Base-by-base conservation (phyloP, 495 filamentous ascomycete genomes). In the Barbatosphaeria neglecta region DNA sequence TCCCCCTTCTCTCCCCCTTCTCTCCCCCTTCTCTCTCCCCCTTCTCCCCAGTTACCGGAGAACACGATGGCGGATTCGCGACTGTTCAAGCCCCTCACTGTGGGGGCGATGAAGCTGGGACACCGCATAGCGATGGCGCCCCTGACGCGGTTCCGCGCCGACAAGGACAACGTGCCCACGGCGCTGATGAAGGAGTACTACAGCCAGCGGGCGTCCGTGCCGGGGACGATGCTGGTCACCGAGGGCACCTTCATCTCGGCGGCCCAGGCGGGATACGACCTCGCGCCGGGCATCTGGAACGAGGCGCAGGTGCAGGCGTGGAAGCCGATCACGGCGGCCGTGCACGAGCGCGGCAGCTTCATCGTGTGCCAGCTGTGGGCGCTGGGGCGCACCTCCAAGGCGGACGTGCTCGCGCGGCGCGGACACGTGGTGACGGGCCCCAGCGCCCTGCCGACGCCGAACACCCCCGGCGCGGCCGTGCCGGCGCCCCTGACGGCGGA, bases 321-420 rank as follows among this genome's bases (percentile, higher is more conserved):
- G 84, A 75, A 71, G 40, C 54, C 65, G 22, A 59, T 87, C 25
- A 82, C 79, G 7, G 75, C 78, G 43, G 76, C 72, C 13, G 83
- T 88, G 9, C 85, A 88, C 66, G 65, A 65, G 24, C 76, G 78
- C 35, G 76, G 78, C 40, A 67, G 69, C 43, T 76, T 67, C 53
- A 86, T 88, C 52, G 82, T 67, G 62, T 45, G 69, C 28, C 84
- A 89, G 65, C 67, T 89, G 10, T 85, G 81, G 78, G 74, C 75
- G 0, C 59, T 82, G 6, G 84, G 84, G 15, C 75, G 84, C n/a
- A 62, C 71, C 4, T 74, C 78, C 0, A 50, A 59, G 31, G 51
- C 68, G 0, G 61, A 61, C 0, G 47, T 69, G 6, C 52, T 73
- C 6, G 63, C 68, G 35, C 41, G 43, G 42, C 64, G 72, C 31